Evolutionary conservation across 768 basidiomycete species (phyloP), one percentile per base, ranked within the genome.

Genomic region (Suillus alpinus): DNA sequence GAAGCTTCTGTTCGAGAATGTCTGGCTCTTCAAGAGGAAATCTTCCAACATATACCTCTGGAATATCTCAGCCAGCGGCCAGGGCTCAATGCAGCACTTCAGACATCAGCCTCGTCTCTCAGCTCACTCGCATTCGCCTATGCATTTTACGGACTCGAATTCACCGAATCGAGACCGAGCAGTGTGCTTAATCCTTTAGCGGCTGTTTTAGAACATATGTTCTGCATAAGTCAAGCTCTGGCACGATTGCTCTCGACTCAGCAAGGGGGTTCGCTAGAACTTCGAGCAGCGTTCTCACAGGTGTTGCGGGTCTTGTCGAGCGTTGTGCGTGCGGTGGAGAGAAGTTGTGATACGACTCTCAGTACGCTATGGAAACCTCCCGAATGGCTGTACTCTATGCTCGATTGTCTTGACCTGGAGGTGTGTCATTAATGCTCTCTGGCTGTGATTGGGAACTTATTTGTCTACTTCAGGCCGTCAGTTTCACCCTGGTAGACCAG

Each of bases 401-500:
- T 94, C 6, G 67, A 77, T 12, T 80, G 75, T 37, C 71, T 93
- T 44, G 78, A 86, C 57, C 73, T 81, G 57, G 83, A 87, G 77
- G 85, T 90, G 58, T 56, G 79, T 61, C 39, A 37, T 3, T 57
- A 6, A 36, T 44, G 32, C 13, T 32, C 59, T 66, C 9, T 37
- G 65, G 41, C 56, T 40, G 32, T 20, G 60, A 63, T 56, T 46
- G 58, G 63, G 62, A 62, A 39, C 44, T 56, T 12, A 43, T 56
- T 58, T 62, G 67, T 40, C 12, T 62, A 68, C 14, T 50, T 31
- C 58, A 92, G 89, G 73, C 76, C 18, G 70, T 79, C 8, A 86
- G 83, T n/a, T 95, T 96, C 69, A 78, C 82, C 3, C 74, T 83
- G 9, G 80, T 91, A 5, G 90, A 94, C 62, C 80, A 82, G n/a